Percentiles rank a stretch among this genome's conserved stretches.
These are phyloP conservation scores for Hansenula sp. DNA, from an alignment of 1,139 yeast species.

Conservation along the genomic window DNA sequence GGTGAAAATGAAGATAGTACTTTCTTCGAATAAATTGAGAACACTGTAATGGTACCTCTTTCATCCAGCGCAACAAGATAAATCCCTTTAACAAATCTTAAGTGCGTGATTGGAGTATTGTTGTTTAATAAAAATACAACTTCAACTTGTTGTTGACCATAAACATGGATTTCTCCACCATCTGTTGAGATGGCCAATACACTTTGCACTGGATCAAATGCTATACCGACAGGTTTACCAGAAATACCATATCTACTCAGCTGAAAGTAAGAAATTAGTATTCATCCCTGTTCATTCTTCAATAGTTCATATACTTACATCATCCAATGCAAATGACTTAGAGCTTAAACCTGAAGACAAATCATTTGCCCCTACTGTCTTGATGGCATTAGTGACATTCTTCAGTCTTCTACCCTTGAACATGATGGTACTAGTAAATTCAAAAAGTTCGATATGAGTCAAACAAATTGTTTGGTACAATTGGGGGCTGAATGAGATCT, in stretches of 20 bases:
- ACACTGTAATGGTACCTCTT: conserved; percentile 52
- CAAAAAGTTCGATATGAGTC: not conserved
- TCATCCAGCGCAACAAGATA: conserved; percentile 71
- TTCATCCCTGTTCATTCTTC: not conserved
- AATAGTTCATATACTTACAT: conserved; percentile 22
- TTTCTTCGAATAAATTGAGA: conserved; percentile 63
- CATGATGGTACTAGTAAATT: conserved; percentile 27
- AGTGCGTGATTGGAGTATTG: conserved; percentile 46
- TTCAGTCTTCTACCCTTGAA: conserved; percentile 46
- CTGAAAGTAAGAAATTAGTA: conserved; percentile 21
- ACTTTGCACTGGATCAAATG: conserved; percentile 87
- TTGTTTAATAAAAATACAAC: conserved; percentile 56
- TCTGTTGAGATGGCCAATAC: conserved; percentile 78
- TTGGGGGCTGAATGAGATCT: too few species aligned
- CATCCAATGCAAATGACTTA: conserved; percentile 36
- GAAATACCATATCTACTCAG: conserved; percentile 51
- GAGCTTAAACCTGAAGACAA: conserved; percentile 35
- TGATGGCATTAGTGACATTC: conserved; percentile 50
- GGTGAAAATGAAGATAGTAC: conserved; percentile 49
- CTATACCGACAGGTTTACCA: conserved; percentile 60
- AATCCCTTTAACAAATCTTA: conserved; percentile 74
- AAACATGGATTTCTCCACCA: conserved; percentile 66
- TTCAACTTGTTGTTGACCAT: conserved; percentile 82
- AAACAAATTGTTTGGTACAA: not conserved
- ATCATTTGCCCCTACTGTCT: conserved; percentile 32